Base-by-base conservation (phyloP, 192 early-diverging fungal genomes). In the Backusella tuberculispora region DNA sequence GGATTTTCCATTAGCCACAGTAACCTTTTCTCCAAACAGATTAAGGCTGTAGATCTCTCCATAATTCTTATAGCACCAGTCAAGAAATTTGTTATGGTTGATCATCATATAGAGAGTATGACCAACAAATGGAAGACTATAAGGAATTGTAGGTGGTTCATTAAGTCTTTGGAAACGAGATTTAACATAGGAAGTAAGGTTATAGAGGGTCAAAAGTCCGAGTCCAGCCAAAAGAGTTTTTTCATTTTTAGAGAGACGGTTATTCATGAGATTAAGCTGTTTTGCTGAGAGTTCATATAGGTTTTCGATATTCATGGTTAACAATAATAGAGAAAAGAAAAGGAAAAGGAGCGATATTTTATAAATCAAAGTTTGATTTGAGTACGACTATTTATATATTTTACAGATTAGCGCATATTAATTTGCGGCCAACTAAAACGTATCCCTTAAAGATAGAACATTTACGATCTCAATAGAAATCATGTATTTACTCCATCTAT, bases 41-140 rank as follows among this genome's bases (percentile, higher is more conserved):
- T 71, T 50, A 17, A 79, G 14, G n/a, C 34, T 73, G 53, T 74
- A 79, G 17, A 72, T 26, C 19, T 79, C 78, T 41, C 78, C 78
- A 40, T 79, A 79, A 8, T 70, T 79, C 14, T 29, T 37, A 41
- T 7, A 44, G 34, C 78, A 79, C 69, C 69, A 74, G 37, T 79
- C 73, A 38, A 79, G 19, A 24, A 79, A 79, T 42, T 43, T 46
- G 5, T 74, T 68, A 34, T 50, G 38, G 19, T 47, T 41, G 17
- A 41, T 7, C 9, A 29, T 19, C 45, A 79, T 26, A 19, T 79
- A 74, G 6, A 79, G 41, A 10, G 73, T 66, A 38, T 79, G 78
- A 5, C 78, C 78, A 43, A 79, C 17, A 12, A 79, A 15, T 8
- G 78, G 78, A 8, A 79, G 44, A 7, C 73, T 44, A 24, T 48